Evolutionary conservation across 164 flowering plant genomes (phyloP), one percentile per base, ranked within the genome.

Genomic region (Macadamia integrifolia): DNA sequence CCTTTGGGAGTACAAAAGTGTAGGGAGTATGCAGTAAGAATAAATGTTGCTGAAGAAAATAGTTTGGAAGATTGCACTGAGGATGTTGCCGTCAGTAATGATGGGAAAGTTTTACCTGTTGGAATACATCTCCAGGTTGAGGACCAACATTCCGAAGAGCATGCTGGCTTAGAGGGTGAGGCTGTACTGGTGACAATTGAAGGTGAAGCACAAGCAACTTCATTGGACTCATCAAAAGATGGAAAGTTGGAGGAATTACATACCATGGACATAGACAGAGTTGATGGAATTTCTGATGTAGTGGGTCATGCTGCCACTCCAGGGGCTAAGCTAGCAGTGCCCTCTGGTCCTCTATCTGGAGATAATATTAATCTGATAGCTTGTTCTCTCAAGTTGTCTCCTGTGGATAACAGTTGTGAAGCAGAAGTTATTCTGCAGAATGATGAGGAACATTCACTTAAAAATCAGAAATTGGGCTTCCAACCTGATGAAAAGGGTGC

Each of bases 231-330:
- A 59, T 66, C 68, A 18, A 65, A 65, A 17, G 61, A 48, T 60
- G 82, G 77, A 57, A 65, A 40, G 71, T 60, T 61, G 29, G 78
- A 17, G 9, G 75, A 77, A 42, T 32, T 29, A 44, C 23, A 73
- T 72, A 81, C 72, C 49, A 72, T 79, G 79, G 86, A 80, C 67
- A 66, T 72, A 66, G 86, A 74, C 5, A 31, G 48, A 63, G 70
- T 18, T 61, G 31, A n/a, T 66, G 77, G 67, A 71, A 73, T 63
- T 72, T 66, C 74, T 76, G 82, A 79, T 73, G 79, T 60, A 35
- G 78, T 49, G 23, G 66, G 69, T 70, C 60, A 53, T 67, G 57
- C 66, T 62, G 70, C 30, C 23, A 12, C 59, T 53, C 23, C 29
- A 63, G 77, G 43, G 29, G 61, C 53, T 66, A 81, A 76, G 52